Base-by-base conservation (phyloP, 2,329 filamentous ascomycete genomes). In the Colletotrichum musae region DNA sequence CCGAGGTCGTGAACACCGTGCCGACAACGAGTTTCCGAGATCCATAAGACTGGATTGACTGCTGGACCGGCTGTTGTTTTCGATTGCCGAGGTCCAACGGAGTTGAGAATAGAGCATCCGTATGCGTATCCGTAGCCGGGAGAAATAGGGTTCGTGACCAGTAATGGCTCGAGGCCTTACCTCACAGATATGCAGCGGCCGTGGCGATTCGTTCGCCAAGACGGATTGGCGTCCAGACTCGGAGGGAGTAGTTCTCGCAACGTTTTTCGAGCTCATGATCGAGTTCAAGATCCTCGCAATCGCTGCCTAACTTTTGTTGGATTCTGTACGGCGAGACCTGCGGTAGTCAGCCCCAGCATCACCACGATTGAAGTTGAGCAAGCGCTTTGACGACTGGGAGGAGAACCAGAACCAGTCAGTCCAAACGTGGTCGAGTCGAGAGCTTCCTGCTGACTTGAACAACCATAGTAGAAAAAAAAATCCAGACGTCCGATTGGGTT, bases 121-220 rank as follows among this genome's bases (percentile, higher is more conserved):
- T 61, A 13, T 36, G 32, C 32, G 32, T 61, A 13, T 36, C 7
- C 32, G 32, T 32, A 28, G 28, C 61, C 57, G 67, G 62, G 26
- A 58, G 67, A 67, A 70, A 57, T 36, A 61, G 56, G 67, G 52
- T 58, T 58, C 45, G 28, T 41, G 18, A 28, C 10, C 36, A n/a
- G 21, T 24, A 51, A 4, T 12, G n/a, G 45, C 28, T 54, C 54
- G 41, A 51, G 56, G 50, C 36, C 39, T 60, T 60, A 59, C 66
- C 56, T 51, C 43, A 69, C 45, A 47, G 59, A 47, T 64, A 63
- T 39, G 16, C 13, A 41, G 41, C 39, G 36, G 21, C n/a, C 21
- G 18, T 13, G 43, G 18, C n/a, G 32, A 45, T 41, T 41, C 45
- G 13, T n/a, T 18, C 45, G 32, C 32, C 32, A 36, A 36, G 32